Percentiles rank a stretch among this genome's conserved stretches.
phyloP scores from a whole-genome alignment of 371 early-diverging fungal genomes.

The Sporodiniella umbellata region DNA sequence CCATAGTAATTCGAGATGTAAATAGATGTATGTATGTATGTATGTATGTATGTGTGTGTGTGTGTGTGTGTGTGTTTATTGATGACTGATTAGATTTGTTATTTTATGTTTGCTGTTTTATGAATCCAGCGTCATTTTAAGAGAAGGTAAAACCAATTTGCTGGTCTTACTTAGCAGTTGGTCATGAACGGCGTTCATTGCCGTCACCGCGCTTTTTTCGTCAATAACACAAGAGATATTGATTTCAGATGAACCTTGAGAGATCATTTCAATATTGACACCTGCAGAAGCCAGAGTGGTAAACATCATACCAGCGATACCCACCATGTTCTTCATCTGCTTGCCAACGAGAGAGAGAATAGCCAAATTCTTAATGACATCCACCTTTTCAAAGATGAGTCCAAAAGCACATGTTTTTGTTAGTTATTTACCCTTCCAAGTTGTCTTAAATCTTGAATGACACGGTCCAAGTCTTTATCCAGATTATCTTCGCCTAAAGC shows the following conservation, averaged over 20 bases:
- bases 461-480: slow-evolving; percentile 63
- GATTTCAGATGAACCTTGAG: slow-evolving; percentile 96
- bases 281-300: slow-evolving; percentile 80
- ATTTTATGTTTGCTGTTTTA: too few relatives aligned
- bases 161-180: slow-evolving; percentile 41
- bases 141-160: slow-evolving; percentile 22
- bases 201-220: slow-evolving; percentile 63
- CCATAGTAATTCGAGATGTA: too few relatives aligned
- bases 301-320: slow-evolving; percentile 94
- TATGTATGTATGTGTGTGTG: too few relatives aligned
- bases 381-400: slow-evolving; percentile 36
- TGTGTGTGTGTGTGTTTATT: too few relatives aligned
- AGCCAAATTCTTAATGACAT: slow-evolving; percentile 80
- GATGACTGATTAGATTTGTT: too few relatives aligned
- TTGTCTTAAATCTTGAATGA: slow-evolving; percentile 64
- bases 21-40: too few relatives aligned
- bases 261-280: slow-evolving; percentile 98
- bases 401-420: background rate
- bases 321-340: slow-evolving; percentile 95
- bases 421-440: slow-evolving; percentile 60
- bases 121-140: slow-evolving; percentile 19
- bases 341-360: slow-evolving; percentile 95
- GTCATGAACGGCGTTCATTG: slow-evolving; percentile 89
- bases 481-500: slow-evolving; percentile 73
- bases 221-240: slow-evolving; percentile 96